Conservation (phyloP, 352 stramenopile genomes). For the Phytophthora syringae region DNA sequence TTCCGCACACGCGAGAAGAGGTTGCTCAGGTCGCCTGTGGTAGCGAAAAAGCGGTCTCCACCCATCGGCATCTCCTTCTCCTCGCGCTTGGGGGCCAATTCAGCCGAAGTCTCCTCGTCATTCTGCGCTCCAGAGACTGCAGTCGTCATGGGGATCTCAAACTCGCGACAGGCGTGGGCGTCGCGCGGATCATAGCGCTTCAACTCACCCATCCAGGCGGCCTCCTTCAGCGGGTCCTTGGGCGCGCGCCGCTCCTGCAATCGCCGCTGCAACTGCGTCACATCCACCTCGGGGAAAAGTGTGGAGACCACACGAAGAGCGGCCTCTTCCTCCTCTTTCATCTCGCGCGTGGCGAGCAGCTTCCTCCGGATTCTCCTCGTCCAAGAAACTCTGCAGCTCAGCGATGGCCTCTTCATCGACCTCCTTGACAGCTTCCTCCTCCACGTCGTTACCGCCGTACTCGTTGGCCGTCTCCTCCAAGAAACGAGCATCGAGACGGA, state of each 20-base stretch:
- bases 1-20: conserved; percentile 82
- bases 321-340: conserved; percentile 55
- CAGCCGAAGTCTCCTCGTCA: conserved; percentile 14
- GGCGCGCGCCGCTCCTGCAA: conserved; percentile 47
- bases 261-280: conserved; percentile 64
- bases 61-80: conserved; percentile 60
- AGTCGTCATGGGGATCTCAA: conserved; percentile 52
- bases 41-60: conserved; percentile 80
- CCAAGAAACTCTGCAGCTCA: conserved; percentile 58
- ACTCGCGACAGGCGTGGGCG: conserved; percentile 44
- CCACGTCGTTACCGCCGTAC: conserved; percentile 54
- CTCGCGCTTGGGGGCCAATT: conserved; percentile 26
- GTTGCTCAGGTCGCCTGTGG: conserved; percentile 57
- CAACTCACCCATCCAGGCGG: conserved; percentile 80
- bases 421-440: conserved; percentile 31
- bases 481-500: conserved; percentile 80
- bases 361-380: conserved; percentile 45
- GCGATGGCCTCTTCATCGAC: conserved; percentile 28
- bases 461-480: conserved; percentile 73
- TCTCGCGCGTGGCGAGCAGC: conserved; percentile 47
- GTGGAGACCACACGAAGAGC: conserved; percentile 61
- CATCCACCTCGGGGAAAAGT: conserved; percentile 73
- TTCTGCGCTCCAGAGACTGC: conserved; percentile 30
- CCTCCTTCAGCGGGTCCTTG: conserved; percentile 74
- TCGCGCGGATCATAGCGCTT: conserved; percentile 75